Conservation (phyloP, 495 filamentous ascomycete species). For the Talaromyces borbonicus region DNA sequence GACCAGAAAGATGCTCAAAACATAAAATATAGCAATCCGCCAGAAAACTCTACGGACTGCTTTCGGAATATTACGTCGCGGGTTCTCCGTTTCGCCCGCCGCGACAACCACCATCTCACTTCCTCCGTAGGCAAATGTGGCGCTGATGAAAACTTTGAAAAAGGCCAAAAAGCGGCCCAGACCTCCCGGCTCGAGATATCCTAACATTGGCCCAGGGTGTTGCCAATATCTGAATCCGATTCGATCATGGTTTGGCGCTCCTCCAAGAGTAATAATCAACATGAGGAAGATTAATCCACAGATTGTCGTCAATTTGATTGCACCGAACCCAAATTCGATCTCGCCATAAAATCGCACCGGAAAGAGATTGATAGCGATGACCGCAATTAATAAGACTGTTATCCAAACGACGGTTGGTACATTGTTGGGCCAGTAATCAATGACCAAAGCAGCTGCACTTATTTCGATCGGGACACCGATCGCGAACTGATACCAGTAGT, state of each 20-base stretch:
- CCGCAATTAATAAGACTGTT: slow-evolving; percentile 57
- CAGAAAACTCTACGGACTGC: slow-evolving; percentile 78
- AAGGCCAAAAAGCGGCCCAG: slow-evolving; percentile 33
- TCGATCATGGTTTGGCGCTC: slow-evolving; percentile 50
- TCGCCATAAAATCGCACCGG: slow-evolving; percentile 61
- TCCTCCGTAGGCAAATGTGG: slow-evolving; percentile 39
- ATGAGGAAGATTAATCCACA: slow-evolving; percentile 57
- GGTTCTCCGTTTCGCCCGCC: slow-evolving; percentile 71
- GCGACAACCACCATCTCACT: slow-evolving; percentile 64
- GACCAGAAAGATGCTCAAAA: slow-evolving; percentile 44
- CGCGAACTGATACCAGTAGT: slow-evolving; percentile 41
- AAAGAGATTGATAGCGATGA: slow-evolving; percentile 56
- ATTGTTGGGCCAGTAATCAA: slow-evolving; percentile 57
- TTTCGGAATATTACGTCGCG: slow-evolving; percentile 63
- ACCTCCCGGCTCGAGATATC: slow-evolving; percentile 24
- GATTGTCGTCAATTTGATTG: slow-evolving; percentile 66
- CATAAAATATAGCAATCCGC: slow-evolving; percentile 79
- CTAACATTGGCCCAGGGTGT: slow-evolving; percentile 56
- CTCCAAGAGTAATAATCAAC: slow-evolving; percentile 60
- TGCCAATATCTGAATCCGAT: slow-evolving; percentile 65
- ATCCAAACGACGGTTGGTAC: slow-evolving; percentile 56
- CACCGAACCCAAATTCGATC: slow-evolving; percentile 64
- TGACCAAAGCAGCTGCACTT: slow-evolving; percentile 55
- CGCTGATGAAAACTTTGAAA: slow-evolving; percentile 30
- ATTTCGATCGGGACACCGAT: slow-evolving; percentile 63